A percentile compares a stretch with the other conserved stretches of the same genome.
phyloP scores from a whole-genome alignment of 352 stramenopile species.

The Pythium inflatum region DNA sequence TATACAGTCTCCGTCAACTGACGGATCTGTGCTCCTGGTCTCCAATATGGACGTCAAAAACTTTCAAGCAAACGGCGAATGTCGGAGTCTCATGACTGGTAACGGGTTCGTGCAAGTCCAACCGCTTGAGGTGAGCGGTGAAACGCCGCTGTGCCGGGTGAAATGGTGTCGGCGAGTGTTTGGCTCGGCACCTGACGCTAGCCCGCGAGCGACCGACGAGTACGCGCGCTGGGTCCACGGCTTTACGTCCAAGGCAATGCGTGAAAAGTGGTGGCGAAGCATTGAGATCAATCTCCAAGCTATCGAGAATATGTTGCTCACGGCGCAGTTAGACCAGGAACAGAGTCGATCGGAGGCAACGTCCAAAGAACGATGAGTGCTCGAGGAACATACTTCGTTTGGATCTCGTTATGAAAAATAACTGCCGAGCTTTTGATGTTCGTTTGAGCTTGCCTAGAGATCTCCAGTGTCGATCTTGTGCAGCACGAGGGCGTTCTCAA shows the following conservation, averaged over 20 bases:
- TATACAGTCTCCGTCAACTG: too few species aligned
- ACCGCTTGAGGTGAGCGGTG: neutral
- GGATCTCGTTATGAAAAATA: too few species aligned
- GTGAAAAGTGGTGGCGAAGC: constrained; percentile 5
- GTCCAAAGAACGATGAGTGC: too few species aligned
- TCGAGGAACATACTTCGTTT: too few species aligned
- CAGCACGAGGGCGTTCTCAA: constrained; percentile 11
- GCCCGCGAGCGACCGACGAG: neutral
- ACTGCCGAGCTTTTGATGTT: too few species aligned
- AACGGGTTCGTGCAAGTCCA: constrained; percentile 2
- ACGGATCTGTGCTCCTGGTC: neutral
- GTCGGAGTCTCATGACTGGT: neutral
- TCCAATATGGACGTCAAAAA: constrained; percentile 6
- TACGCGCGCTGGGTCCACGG: neutral
- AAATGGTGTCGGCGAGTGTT: constrained; percentile 5
- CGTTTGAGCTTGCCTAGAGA: too few species aligned
- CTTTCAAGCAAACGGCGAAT: neutral
- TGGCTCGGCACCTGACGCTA: neutral
- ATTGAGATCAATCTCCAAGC: neutral
- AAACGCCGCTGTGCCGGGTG: neutral
- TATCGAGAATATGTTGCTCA: constrained; percentile 4
- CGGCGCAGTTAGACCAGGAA: too few species aligned
- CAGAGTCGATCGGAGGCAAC: too few species aligned
- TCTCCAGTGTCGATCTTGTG: too few species aligned
- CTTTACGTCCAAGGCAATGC: neutral